Evolutionary conservation across 441 rosid species (phyloP).

Genomic region (Pelargonium myrrhifolium): DNA sequence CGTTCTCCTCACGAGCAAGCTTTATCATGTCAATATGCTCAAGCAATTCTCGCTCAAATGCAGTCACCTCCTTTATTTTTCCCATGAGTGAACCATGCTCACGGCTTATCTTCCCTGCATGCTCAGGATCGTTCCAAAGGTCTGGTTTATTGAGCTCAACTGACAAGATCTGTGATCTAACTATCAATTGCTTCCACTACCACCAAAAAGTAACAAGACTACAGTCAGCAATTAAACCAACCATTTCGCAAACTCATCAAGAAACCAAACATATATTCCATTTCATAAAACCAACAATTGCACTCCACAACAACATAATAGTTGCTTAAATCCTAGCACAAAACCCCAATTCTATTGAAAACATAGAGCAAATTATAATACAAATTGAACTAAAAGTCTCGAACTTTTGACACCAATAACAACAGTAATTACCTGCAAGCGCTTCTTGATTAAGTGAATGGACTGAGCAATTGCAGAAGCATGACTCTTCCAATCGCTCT

Average conservation of each 20-base stretch:
- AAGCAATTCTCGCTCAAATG: slow-evolving; percentile 68
- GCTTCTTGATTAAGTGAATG: slow-evolving; percentile 76
- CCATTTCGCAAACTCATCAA: not conserved
- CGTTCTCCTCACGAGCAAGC: slow-evolving; percentile 85
- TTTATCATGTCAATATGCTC: slow-evolving; percentile 94
- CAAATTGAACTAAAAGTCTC: too few relatives aligned
- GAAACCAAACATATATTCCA: not conserved
- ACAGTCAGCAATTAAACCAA: not conserved
- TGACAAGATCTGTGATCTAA: slow-evolving; percentile 57
- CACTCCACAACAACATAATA: not conserved
- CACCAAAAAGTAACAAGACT: slow-evolving; percentile 19
- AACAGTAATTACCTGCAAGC: slow-evolving; percentile 53
- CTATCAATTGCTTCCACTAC: slow-evolving; percentile 77
- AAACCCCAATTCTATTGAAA: slow-evolving; percentile 7
- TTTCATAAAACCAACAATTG: not conserved
- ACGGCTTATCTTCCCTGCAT: slow-evolving; percentile 81
- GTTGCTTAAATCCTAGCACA: not conserved
- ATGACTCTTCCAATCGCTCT: slow-evolving; percentile 87
- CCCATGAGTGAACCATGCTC: slow-evolving; percentile 78
- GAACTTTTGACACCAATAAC: not conserved
- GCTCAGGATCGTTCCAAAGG: slow-evolving; percentile 83
- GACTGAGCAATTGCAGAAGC: slow-evolving; percentile 90
- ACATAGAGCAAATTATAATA: not conserved
- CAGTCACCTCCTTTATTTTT: slow-evolving; percentile 68
- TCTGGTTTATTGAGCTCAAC: slow-evolving; percentile 63